Conservation (phyloP, 163 green algal species). For the Chlorella variabilis region DNA sequence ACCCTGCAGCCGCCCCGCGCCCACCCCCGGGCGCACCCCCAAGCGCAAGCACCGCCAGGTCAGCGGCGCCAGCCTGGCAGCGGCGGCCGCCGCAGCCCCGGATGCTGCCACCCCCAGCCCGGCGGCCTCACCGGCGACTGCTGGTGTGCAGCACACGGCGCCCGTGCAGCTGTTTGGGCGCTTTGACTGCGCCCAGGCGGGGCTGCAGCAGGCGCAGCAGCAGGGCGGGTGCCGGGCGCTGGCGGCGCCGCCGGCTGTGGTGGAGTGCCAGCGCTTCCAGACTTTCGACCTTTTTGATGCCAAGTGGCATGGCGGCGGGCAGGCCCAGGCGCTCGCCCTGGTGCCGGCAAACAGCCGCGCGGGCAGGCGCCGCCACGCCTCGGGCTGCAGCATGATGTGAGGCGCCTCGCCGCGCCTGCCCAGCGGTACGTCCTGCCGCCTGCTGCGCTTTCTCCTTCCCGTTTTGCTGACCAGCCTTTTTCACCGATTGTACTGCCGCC, state of each 20-base stretch:
- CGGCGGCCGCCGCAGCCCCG: background rate
- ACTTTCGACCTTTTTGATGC: slow-evolving; percentile 8
- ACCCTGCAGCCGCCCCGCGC: background rate
- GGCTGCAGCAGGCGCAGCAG: background rate
- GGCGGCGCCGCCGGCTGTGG: background rate
- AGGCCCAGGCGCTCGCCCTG: no score
- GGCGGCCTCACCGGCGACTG: background rate
- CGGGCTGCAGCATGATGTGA: background rate
- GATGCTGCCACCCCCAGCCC: background rate
- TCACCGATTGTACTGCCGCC: no score
- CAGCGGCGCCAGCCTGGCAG: background rate
- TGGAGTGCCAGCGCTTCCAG: background rate
- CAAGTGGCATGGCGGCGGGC: slow-evolving; percentile 1
- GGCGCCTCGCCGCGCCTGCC: no score
- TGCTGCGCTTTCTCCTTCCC: no score
- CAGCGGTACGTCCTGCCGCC: no score
- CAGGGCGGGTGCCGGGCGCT: no score
- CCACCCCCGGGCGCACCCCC: background rate
- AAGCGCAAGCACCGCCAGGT: slow-evolving; percentile 22
- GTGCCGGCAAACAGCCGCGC: background rate
- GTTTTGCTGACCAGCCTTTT: no score
- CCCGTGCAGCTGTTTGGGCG: background rate
- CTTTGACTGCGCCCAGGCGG: background rate
- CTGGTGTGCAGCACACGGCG: no score
- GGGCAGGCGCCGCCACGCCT: no score